phyloP scores from a whole-genome alignment of 78 protist species.

The Anaeramoeba ignava region DNA sequence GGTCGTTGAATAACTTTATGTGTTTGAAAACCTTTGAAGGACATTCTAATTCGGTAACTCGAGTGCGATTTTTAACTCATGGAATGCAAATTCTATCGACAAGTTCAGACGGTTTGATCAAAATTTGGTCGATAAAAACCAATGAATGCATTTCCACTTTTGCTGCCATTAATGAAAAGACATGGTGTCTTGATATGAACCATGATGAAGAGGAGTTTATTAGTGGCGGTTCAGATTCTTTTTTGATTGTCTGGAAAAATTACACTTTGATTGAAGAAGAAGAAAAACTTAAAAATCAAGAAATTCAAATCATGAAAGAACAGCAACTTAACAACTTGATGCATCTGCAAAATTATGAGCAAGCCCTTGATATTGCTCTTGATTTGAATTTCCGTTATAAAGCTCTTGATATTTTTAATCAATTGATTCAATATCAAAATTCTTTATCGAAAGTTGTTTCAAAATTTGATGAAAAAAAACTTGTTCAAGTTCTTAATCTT shows the following conservation, averaged over 20 bases:
- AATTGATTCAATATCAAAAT: background rate
- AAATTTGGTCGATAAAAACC: constrained; percentile 72
- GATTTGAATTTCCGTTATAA: background rate
- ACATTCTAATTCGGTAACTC: constrained; percentile 27
- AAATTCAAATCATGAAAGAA: background rate
- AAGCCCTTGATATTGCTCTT: background rate
- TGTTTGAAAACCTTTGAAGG: constrained; percentile 80
- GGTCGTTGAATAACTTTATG: constrained; percentile 48
- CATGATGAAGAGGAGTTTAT: background rate
- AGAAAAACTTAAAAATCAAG: background rate
- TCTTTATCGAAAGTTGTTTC: background rate
- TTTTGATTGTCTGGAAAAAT: background rate
- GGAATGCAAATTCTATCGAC: constrained; percentile 64
- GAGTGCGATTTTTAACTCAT: constrained; percentile 14
- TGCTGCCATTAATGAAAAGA: constrained; percentile 60
- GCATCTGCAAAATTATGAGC: background rate
- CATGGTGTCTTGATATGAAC: background rate
- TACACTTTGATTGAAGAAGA: background rate
- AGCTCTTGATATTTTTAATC: background rate
- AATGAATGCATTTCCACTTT: constrained; percentile 64
- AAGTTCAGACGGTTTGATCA: constrained; percentile 63
- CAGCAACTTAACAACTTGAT: background rate
- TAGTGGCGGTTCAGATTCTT: background rate
- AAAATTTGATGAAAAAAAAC: background rate
- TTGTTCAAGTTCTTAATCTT: constrained; percentile 25